Conservation (phyloP, 805 yeast genomes). For the Lipomyces spencermartinsiae region DNA sequence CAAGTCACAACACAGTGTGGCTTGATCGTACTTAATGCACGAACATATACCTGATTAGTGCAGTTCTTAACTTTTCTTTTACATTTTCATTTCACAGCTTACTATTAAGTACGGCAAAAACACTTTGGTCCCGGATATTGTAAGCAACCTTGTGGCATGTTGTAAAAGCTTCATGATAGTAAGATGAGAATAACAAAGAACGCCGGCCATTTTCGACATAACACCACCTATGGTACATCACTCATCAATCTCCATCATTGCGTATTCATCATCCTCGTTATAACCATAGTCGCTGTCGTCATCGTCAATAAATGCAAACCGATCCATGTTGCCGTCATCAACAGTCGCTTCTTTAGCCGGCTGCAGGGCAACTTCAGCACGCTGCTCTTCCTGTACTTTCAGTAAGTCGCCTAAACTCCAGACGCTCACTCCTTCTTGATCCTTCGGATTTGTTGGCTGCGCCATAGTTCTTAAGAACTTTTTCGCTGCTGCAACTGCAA, state of each 20-base stretch:
- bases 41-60: no score
- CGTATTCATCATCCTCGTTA: constrained; percentile 21
- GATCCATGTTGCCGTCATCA: not conserved
- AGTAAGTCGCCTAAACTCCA: constrained; percentile 81
- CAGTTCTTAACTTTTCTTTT: no score
- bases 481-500: constrained; percentile 95
- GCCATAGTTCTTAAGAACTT: constrained; percentile 92
- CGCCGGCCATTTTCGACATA: not conserved
- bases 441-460: constrained; percentile 87
- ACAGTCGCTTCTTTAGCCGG: constrained; percentile 13
- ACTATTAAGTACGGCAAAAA: no score
- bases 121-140: no score
- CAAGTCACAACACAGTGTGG: no score
- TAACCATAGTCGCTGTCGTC: constrained; percentile 24
- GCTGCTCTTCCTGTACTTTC: constrained; percentile 61
- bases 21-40: no score
- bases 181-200: not conserved
- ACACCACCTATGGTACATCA: not conserved
- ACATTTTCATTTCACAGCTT: no score
- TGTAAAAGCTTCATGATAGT: not conserved
- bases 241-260: constrained; percentile 15
- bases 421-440: constrained; percentile 92
- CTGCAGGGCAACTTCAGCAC: constrained; percentile 20
- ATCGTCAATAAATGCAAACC: constrained; percentile 3
- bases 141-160: no score